Conservation (phyloP, 495 filamentous ascomycete species). For the Trichoderma orchidacearum region DNA sequence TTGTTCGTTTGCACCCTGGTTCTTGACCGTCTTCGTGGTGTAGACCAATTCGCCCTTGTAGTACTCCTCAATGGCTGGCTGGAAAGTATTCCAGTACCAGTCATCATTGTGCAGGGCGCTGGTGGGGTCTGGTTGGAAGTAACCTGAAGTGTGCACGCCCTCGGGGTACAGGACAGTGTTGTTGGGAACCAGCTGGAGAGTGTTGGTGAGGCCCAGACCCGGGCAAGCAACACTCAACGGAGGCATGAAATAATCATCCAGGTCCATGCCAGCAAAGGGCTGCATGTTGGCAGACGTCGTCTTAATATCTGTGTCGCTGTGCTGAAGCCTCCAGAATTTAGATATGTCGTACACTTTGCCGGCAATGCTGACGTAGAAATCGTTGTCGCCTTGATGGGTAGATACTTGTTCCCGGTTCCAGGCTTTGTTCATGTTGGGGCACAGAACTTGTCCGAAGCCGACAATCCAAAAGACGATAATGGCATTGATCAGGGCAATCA, state of each 20-base stretch:
- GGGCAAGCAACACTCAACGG: constrained; percentile 66
- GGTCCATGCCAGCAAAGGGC: constrained; percentile 58
- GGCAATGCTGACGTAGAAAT: constrained; percentile 81
- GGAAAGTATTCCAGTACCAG: constrained; percentile 67
- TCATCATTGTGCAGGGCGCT: constrained; percentile 44
- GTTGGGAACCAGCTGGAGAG: constrained; percentile 44
- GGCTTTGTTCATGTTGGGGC: constrained; percentile 82
- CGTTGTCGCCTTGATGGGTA: constrained; percentile 52
- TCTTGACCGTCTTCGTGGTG: constrained; percentile 37
- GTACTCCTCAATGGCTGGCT: constrained; percentile 69
- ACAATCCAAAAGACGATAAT: constrained; percentile 88
- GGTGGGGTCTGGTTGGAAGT: constrained; percentile 29
- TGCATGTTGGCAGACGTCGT: constrained; percentile 56
- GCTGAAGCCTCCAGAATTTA: constrained; percentile 71
- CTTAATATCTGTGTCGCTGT: constrained; percentile 53
- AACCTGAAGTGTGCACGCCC: constrained; percentile 59
- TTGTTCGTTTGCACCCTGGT: constrained; percentile 47
- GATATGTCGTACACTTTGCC: constrained; percentile 87
- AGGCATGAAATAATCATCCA: constrained; percentile 73
- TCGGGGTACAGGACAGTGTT: constrained; percentile 36
- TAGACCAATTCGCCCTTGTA: constrained; percentile 79
- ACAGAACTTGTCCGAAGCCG: constrained; percentile 68
- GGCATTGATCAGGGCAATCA: constrained; percentile 77
- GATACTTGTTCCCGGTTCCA: constrained; percentile 65
- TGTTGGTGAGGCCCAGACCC: constrained; percentile 42